A percentile compares a stretch with the other conserved stretches of the same genome.
Conservation (phyloP, 192 early-diverging fungal species). For the Funneliformis geosporum region DNA sequence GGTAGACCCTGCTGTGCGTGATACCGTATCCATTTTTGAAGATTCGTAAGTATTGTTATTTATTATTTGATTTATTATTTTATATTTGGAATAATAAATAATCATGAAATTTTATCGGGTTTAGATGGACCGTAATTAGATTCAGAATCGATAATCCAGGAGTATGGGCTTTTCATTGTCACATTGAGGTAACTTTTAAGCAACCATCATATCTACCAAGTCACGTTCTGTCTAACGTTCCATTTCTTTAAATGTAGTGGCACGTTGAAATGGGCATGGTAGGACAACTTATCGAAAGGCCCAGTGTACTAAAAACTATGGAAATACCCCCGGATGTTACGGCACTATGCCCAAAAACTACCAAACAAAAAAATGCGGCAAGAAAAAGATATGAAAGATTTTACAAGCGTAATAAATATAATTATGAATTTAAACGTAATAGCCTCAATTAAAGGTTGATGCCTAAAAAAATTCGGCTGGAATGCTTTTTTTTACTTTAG, state of each 20-base stretch:
- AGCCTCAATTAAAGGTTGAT: too few relatives aligned
- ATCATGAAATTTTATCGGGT: background rate
- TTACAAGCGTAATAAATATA: background rate
- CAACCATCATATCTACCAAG: too few relatives aligned
- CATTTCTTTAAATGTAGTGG: constrained; percentile 22
- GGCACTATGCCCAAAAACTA: too few relatives aligned
- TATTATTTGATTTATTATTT: background rate
- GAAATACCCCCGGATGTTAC: too few relatives aligned
- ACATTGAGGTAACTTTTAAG: constrained; percentile 43
- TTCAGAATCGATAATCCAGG: constrained; percentile 35
- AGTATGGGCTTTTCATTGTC: constrained; percentile 35
- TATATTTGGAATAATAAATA: too few relatives aligned
- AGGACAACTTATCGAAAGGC: constrained; percentile 44
- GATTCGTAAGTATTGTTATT: constrained; percentile 52
- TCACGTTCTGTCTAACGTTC: too few relatives aligned
- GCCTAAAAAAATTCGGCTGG: too few relatives aligned
- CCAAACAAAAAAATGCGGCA: too few relatives aligned
- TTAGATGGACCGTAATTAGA: constrained; percentile 22
- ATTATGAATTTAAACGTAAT: too few relatives aligned
- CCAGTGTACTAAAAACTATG: background rate
- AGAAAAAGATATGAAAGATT: background rate
- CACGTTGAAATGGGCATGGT: constrained; percentile 51
- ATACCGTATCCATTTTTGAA: constrained; percentile 71
- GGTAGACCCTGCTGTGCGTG: constrained; percentile 69
- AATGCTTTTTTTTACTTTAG: too few relatives aligned